phyloP scores from a whole-genome alignment of 768 basidiomycete genomes.

The Naganishia friedmannii region DNA sequence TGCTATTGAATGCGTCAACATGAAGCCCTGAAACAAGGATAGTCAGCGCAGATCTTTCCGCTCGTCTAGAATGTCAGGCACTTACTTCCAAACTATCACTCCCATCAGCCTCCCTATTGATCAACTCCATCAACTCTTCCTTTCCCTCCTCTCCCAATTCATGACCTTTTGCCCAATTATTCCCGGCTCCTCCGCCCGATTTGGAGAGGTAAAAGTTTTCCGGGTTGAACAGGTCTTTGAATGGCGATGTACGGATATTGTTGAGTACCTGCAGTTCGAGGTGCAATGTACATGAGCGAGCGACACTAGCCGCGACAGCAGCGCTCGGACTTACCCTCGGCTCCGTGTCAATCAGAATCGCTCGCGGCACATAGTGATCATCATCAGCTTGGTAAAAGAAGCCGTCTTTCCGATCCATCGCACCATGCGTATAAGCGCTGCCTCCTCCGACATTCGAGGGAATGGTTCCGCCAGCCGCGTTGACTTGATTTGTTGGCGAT shows the following conservation, averaged over 20 bases:
- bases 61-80: neutral
- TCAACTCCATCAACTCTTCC: slow-evolving; percentile 98
- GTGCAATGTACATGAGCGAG: neutral
- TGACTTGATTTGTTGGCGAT: slow-evolving; percentile 15
- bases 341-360: slow-evolving; percentile 88
- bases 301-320: neutral
- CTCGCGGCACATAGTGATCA: slow-evolving; percentile 96
- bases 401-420: slow-evolving; percentile 85
- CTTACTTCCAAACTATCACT: slow-evolving; percentile 91
- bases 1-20: slow-evolving; percentile 97
- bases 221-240: slow-evolving; percentile 87
- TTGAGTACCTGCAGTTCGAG: slow-evolving; percentile 76
- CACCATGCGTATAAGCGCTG: slow-evolving; percentile 7
- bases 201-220: slow-evolving; percentile 96
- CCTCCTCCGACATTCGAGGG: neutral
- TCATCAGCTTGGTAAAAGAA: slow-evolving; percentile 99
- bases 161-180: slow-evolving; percentile 98
- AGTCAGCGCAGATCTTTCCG: neutral
- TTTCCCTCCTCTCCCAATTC: slow-evolving; percentile 83
- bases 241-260: slow-evolving; percentile 82
- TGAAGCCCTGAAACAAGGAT: slow-evolving; percentile 71
- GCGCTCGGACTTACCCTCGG: slow-evolving; percentile 67
- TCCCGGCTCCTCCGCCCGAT: slow-evolving; percentile 98
- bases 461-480: neutral
- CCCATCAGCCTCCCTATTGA: slow-evolving; percentile 94